Evolutionary conservation across 352 stramenopile species (phyloP).

Genomic region (Phytopythium chamaehyphon): DNA sequence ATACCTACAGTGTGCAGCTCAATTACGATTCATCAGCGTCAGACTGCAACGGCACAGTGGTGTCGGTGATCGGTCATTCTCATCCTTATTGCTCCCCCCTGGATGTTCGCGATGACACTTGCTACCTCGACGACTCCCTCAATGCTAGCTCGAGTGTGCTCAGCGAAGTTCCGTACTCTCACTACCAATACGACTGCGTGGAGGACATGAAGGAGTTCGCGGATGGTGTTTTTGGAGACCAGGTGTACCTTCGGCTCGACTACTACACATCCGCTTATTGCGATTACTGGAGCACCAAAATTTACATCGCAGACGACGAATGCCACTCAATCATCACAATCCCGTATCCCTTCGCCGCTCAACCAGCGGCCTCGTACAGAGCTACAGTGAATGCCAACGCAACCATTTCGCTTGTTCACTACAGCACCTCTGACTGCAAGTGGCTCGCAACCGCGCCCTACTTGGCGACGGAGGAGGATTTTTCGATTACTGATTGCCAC

Average conservation of each 20-base stretch:
- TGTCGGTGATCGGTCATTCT: no score
- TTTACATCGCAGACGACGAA: not conserved
- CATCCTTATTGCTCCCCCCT: no score
- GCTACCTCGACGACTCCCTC: no score
- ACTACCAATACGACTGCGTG: not conserved
- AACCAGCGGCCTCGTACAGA: not conserved
- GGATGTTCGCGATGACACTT: no score
- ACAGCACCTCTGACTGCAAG: not conserved
- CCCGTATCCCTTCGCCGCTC: no score
- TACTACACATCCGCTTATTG: not conserved
- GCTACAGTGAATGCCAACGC: not conserved
- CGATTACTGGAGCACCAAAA: not conserved
- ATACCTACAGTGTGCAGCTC: no score
- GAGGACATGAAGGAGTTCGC: not conserved
- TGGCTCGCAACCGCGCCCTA: no score
- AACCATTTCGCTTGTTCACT: not conserved
- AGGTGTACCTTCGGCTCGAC: conserved; percentile 1
- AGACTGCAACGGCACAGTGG: no score
- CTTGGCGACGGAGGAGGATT: not conserved
- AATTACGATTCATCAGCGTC: no score
- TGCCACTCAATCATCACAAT: not conserved
- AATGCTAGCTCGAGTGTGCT: not conserved
- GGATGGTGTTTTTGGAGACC: not conserved
- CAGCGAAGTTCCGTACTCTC: not conserved
- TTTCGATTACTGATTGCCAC: not conserved